Conservation (phyloP, 2,329 filamentous ascomycete species). For the Hypoxylon sp. region DNA sequence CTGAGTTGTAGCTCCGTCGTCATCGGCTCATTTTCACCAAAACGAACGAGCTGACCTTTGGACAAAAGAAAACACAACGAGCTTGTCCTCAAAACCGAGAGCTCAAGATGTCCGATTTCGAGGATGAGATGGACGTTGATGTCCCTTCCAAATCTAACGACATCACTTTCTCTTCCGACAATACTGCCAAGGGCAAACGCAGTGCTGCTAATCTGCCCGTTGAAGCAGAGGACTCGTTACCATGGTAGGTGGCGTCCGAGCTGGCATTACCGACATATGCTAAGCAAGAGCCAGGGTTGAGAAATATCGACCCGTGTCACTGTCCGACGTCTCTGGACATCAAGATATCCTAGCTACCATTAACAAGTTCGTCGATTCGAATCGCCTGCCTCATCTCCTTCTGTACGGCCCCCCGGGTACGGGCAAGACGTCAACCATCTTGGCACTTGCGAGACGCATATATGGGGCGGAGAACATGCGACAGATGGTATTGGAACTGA, state of each 20-base stretch:
- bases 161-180: constrained; percentile 75
- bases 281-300: constrained; percentile 73
- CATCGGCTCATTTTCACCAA: no score
- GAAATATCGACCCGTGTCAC: constrained; percentile 89
- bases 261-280: not conserved
- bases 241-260: constrained; percentile 70
- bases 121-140: constrained; percentile 69
- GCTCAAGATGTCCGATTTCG: constrained; percentile 64
- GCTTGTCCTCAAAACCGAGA: not conserved
- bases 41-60: not conserved
- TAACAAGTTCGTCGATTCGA: constrained; percentile 95
- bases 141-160: constrained; percentile 56
- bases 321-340: constrained; percentile 94
- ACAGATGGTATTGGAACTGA: constrained; percentile 98
- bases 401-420: constrained; percentile 97
- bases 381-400: constrained; percentile 92
- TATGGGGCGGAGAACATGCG: constrained; percentile 92
- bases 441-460: constrained; percentile 90
- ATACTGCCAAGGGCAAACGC: constrained; percentile 83
- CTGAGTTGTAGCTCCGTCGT: not conserved
- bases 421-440: constrained; percentile 95
- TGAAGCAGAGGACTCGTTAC: constrained; percentile 90
- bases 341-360: constrained; percentile 97
- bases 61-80: not conserved
- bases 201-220: constrained; percentile 92